A percentile compares a stretch with the other conserved stretches of the same genome.
Evolutionary conservation across 108 stramenopile species (phyloP).

Genomic region (Nannochloropsis gaditana): DNA sequence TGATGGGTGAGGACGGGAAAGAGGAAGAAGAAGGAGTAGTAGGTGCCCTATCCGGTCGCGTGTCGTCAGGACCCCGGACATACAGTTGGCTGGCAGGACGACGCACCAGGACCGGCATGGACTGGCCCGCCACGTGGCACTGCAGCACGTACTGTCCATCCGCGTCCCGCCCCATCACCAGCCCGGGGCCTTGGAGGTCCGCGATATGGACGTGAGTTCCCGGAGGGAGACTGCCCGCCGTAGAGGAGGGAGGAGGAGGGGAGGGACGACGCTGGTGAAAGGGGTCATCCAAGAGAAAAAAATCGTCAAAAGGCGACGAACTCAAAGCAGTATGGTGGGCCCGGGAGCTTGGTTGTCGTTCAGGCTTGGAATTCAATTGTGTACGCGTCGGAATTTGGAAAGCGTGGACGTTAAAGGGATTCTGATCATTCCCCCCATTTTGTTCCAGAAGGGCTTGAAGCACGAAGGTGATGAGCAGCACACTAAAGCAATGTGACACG

Average conservation of each 20-base stretch:
- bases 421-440: neutral
- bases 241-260: neutral
- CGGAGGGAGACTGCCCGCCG: neutral
- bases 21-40: neutral
- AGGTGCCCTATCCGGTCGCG: neutral
- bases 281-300: neutral
- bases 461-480: too few relatives aligned
- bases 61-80: neutral
- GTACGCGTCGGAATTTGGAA: neutral
- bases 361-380: neutral
- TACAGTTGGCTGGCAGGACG: neutral
- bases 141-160: conserved; percentile 15
- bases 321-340: neutral
- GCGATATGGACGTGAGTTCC: neutral
- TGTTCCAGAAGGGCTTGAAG: neutral
- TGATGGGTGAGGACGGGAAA: neutral
- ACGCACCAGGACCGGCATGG: neutral
- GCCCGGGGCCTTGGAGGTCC: neutral
- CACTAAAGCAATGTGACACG: too few relatives aligned
- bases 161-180: neutral
- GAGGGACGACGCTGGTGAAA: neutral
- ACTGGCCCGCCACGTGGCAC: neutral
- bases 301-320: neutral
- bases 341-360: neutral
- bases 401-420: neutral